A percentile compares a stretch with the other conserved stretches of the same genome.
Conservation (phyloP, 306 rosid species). For the Mimosa pudica region DNA sequence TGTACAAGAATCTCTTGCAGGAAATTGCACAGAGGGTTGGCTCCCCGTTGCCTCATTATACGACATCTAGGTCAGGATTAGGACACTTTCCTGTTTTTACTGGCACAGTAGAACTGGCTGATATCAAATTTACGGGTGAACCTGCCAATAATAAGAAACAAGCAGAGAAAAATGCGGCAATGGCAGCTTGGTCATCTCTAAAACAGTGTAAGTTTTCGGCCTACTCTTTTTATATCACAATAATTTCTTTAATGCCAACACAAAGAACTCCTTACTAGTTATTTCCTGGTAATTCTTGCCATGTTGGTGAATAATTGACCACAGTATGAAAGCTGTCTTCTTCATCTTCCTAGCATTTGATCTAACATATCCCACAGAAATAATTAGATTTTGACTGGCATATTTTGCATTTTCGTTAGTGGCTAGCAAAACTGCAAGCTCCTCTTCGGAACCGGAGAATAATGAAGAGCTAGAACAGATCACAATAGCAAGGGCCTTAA, state of each 20-base stretch:
- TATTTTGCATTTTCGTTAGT: conserved; percentile 54
- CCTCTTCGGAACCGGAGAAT: conserved; percentile 84
- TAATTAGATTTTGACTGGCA: conserved; percentile 6
- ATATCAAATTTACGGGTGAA: conserved; percentile 91
- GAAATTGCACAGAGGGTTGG: conserved; percentile 98
- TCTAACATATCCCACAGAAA: not conserved
- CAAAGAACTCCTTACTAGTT: not conserved
- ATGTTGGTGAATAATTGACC: conserved; percentile 4
- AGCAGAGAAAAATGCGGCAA: conserved; percentile 99
- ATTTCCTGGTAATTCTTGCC: not conserved
- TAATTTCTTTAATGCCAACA: conserved; percentile 3
- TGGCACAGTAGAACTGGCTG: conserved; percentile 92
- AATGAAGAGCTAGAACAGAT: conserved; percentile 93
- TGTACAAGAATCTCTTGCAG: conserved; percentile 95
- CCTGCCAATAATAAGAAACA: conserved; percentile 97
- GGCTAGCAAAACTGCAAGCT: conserved; percentile 84
- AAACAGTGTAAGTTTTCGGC: conserved; percentile 72
- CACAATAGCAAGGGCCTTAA: conserved; percentile 86
- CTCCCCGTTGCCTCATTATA: conserved; percentile 93
- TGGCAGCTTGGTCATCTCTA: conserved; percentile 99
- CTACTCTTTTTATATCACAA: not conserved
- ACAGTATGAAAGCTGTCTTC: not conserved
- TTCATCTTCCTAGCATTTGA: not conserved
- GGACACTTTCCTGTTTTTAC: conserved; percentile 98
- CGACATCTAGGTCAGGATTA: conserved; percentile 92